A percentile compares a stretch with the other conserved stretches of the same genome.
Conservation (phyloP, 1,139 yeast genomes). For the Saccharomyces hybrid region DNA sequence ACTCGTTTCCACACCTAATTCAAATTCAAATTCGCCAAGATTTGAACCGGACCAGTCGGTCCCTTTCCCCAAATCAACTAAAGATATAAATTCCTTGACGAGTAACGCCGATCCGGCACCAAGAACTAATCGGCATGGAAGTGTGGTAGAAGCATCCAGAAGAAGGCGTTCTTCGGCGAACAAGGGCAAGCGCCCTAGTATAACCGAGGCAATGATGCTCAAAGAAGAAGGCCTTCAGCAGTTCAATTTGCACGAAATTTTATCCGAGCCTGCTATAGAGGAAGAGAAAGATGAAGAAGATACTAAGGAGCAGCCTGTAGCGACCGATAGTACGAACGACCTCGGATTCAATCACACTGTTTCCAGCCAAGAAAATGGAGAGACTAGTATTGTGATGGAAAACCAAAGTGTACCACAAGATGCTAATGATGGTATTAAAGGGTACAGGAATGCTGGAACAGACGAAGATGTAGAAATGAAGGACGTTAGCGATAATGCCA, state of each 20-base stretch:
- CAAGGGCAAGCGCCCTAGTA: constrained; percentile 24
- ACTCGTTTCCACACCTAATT: constrained; percentile 6
- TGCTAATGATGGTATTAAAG: constrained; percentile 2
- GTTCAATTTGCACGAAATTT: constrained; percentile 28
- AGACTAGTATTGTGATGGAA: constrained; percentile 4
- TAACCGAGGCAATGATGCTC: constrained; percentile 26
- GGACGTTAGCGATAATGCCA: constrained; percentile 4
- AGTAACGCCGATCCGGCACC: not conserved
- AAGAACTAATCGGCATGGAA: constrained; percentile 6
- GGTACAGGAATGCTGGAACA: not conserved
- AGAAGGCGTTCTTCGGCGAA: constrained; percentile 25
- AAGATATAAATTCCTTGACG: not conserved
- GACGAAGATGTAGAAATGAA: constrained; percentile 1
- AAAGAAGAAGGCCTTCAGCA: constrained; percentile 31
- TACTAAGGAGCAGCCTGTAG: not conserved
- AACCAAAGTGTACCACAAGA: constrained; percentile 3
- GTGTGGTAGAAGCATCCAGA: constrained; percentile 4
- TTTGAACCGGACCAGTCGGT: not conserved
- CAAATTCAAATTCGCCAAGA: not conserved
- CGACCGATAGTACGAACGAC: not conserved
- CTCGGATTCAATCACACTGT: not conserved
- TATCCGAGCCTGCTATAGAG: constrained; percentile 22
- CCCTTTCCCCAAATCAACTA: not conserved
- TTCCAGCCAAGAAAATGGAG: not conserved
- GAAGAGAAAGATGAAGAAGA: constrained; percentile 9